Conservation (phyloP, 148 eudicot genomes). For the Polygonum aviculare region DNA sequence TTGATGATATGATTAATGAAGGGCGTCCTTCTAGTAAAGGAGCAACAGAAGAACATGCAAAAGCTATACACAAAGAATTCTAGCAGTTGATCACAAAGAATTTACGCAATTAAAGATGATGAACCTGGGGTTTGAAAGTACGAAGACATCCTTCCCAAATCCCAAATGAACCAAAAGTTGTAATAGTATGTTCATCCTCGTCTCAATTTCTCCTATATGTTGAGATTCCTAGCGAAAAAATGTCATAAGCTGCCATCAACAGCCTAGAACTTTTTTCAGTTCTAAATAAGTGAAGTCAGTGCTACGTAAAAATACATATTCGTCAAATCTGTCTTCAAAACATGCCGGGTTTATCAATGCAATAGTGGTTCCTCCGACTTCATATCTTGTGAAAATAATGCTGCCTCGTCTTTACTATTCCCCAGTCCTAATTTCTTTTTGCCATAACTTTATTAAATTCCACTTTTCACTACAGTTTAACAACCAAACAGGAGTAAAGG, state of each 20-base stretch:
- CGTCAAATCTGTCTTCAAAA: neutral
- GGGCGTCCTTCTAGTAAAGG: neutral
- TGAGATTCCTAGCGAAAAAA: neutral
- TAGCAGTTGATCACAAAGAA: neutral
- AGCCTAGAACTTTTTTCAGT: neutral
- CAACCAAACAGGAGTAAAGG: neutral
- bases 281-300: neutral
- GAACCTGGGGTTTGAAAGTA: neutral
- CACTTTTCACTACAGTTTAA: neutral
- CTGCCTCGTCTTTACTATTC: neutral
- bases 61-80: no score
- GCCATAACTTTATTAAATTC: neutral
- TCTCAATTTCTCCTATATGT: neutral
- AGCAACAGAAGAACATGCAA: no score
- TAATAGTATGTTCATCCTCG: neutral
- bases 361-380: neutral
- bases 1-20: neutral
- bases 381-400: neutral
- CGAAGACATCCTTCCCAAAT: neutral
- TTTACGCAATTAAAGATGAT: neutral
- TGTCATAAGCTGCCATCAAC: neutral
- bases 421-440: neutral
- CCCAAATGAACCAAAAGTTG: neutral
- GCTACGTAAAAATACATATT: neutral
- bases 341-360: neutral